phyloP scores from a whole-genome alignment of 192 early-diverging fungal genomes.

The Mortierella hygrophila region DNA sequence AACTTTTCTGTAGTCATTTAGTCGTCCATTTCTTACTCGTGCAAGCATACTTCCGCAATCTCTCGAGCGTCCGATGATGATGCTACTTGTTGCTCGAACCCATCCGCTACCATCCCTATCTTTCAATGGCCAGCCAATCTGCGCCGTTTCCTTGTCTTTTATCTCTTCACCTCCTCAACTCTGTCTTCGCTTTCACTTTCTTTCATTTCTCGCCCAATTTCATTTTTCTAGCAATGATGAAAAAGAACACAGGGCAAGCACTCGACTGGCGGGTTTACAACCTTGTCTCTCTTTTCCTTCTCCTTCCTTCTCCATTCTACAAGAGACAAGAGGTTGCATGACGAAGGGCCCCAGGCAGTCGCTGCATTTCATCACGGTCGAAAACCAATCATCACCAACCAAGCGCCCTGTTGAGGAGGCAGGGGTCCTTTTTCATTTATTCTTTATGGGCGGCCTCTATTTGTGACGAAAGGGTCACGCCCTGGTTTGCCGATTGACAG shows the following conservation, averaged over 20 bases:
- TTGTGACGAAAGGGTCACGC: not conserved
- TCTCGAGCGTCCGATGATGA: not conserved
- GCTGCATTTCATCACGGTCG: conserved; percentile 5
- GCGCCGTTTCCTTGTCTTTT: not conserved
- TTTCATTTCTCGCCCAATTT: not conserved
- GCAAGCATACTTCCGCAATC: not conserved
- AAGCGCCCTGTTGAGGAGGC: not conserved
- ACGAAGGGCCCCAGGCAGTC: conserved; percentile 3
- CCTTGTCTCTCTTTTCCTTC: too few species aligned
- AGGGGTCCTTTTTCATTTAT: not conserved
- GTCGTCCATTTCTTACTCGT: not conserved
- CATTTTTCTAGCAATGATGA: not conserved
- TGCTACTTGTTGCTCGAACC: conserved; percentile 5
- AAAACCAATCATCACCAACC: conserved; percentile 9
- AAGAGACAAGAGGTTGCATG: not conserved
- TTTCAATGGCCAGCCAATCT: not conserved
- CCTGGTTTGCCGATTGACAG: not conserved
- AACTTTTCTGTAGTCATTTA: not conserved
- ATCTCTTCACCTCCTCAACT: not conserved
- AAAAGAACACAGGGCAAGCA: not conserved
- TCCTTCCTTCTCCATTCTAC: not conserved
- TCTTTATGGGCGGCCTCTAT: not conserved
- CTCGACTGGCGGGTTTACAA: not conserved
- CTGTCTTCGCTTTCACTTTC: not conserved
- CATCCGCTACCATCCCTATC: not conserved